Base-by-base conservation (phyloP, 805 yeast genomes). In the Babjeviella inositovora region DNA sequence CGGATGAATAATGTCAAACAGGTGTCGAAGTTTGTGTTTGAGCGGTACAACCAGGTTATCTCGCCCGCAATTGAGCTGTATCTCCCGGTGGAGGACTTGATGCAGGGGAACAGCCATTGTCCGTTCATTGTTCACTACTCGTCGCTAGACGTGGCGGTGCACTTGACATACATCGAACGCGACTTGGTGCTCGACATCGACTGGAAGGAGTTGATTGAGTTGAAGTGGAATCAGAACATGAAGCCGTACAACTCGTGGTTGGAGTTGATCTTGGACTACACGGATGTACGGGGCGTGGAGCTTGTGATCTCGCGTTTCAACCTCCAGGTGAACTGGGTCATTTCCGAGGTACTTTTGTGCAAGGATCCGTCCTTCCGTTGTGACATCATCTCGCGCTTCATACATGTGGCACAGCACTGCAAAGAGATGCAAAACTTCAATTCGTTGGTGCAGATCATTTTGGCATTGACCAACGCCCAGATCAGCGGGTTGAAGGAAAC, bases 291-390 rank as follows among this genome's bases (percentile, higher is more conserved):
- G n/a, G 95, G 96, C 0, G 70, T 84, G 17, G 81, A 80, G 31
- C 50, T 87, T 22, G 82, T 81, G 8, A 71, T 82, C 18, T 62
- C 92, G 0, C 56, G 98, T 29, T 90, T 85, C 57, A 85, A 87
- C 40, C 51, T 87, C 28, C 72, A 80, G 53, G 85, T 80, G 5
- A 81, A 80, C 36, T 87, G 97, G 97, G 71, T 85, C 19, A 70
- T 80, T 16, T 80, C 94, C 0, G 95, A 87, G 50, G 67, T 90
- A 26, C 45, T 82, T 9, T 50, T 87, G 29, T 81, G 94, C 7
- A 58, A 57, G 26, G 52, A 60, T 20, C 53, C 64, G 13, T 55
- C 53, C 3, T 65, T 80, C 33, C 57, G 87, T 32, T 66, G 70
- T 20, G 58, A 67, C 26, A 62, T 85, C 2, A 64, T 85, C n/a